Conservation (phyloP, 78 protist genomes). For the Protostelium mycophagum region DNA sequence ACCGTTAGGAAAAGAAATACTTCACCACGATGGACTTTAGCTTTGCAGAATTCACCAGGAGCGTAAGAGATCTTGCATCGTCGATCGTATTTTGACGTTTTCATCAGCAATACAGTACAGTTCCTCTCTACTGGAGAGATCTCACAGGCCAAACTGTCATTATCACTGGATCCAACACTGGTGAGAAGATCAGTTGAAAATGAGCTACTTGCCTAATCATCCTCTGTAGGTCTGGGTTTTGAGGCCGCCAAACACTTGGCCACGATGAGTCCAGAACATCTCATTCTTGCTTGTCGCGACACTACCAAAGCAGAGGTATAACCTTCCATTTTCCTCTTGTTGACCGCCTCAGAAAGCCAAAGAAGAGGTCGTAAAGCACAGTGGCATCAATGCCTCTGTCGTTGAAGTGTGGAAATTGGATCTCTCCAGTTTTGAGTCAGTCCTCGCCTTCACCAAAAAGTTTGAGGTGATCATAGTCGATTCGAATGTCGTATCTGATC, state of each 20-base stretch:
- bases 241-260: background rate
- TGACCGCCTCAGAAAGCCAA: background rate
- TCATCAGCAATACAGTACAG: too few species aligned
- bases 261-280: background rate
- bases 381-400: background rate
- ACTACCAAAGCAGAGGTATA: background rate
- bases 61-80: too few species aligned
- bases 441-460: background rate
- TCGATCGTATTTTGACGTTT: too few species aligned
- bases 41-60: too few species aligned
- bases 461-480: background rate
- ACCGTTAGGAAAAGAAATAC: too few species aligned
- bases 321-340: background rate
- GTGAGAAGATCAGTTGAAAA: too few species aligned
- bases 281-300: background rate
- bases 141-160: too few species aligned
- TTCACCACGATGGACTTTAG: too few species aligned
- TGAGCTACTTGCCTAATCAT: too few species aligned
- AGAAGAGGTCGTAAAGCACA: background rate
- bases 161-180: too few species aligned
- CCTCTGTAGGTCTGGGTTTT: background rate
- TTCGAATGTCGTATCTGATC: too few species aligned
- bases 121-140: too few species aligned
- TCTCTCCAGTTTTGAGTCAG: background rate
- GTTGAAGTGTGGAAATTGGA: background rate